These are phyloP conservation scores for Psophocarpus tetragonolobus DNA, from an alignment of 306 rosid genomes.

Conservation along the genomic window DNA sequence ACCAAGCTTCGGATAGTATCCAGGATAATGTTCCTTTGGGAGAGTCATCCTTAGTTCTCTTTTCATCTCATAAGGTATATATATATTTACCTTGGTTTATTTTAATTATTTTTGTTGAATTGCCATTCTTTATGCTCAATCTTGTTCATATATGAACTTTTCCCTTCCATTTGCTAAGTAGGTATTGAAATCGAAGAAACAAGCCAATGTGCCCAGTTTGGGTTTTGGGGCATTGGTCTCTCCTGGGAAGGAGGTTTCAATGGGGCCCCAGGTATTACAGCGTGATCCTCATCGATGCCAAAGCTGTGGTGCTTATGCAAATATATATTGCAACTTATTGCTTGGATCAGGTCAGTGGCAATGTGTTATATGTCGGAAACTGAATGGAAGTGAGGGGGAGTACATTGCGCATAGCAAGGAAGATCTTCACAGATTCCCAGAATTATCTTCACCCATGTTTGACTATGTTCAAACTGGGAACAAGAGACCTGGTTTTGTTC, in stretches of 20 bases:
- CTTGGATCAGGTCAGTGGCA: constrained; percentile 99
- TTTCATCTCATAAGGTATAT: constrained; percentile 87
- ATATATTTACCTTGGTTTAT: constrained; percentile 19
- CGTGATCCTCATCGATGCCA: constrained; percentile 96
- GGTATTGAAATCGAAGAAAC: constrained; percentile 90
- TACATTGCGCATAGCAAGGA: constrained; percentile 76
- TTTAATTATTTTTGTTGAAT: constrained; percentile 13
- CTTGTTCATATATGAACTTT: neutral
- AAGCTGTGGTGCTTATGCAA: constrained; percentile 95
- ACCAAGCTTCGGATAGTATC: constrained; percentile 51
- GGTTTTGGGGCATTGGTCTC: constrained; percentile 97
- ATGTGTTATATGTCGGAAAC: constrained; percentile 84
- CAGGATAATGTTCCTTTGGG: constrained; percentile 50
- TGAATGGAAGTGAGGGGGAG: constrained; percentile 89
- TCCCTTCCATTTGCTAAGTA: constrained; percentile 38
- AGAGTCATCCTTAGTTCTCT: constrained; percentile 76
- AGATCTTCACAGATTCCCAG: constrained; percentile 80
- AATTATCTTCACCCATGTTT: constrained; percentile 80
- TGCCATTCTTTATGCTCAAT: neutral
- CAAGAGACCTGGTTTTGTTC: constrained; percentile 93
- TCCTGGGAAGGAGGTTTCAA: constrained; percentile 83
- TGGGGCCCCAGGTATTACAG: constrained; percentile 81
- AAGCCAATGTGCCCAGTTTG: constrained; percentile 88
- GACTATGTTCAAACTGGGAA: constrained; percentile 89
- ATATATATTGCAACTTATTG: constrained; percentile 76